Evolutionary conservation across 2,329 filamentous ascomycete species (phyloP), one percentile per base, ranked within the genome.

Genomic region (Dactylellina haptotyla): DNA sequence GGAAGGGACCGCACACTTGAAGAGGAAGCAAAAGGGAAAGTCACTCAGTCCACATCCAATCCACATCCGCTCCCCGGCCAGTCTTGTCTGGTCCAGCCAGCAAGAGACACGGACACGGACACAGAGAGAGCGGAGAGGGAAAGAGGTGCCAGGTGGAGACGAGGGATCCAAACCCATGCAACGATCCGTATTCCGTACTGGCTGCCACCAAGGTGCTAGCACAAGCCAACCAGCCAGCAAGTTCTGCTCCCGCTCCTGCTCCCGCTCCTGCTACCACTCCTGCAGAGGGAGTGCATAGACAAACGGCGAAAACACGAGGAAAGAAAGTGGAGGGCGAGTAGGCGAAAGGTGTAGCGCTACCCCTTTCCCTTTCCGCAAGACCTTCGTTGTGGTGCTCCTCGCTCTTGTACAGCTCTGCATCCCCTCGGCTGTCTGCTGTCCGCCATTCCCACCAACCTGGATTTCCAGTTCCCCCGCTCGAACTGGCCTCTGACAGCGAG

Each of bases 361-460:
- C n/a, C n/a, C n/a, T n/a, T n/a, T n/a, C n/a, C n/a, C n/a, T n/a
- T n/a, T n/a, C n/a, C n/a, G n/a, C n/a, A n/a, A n/a, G n/a, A n/a
- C n/a, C n/a, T n/a, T n/a, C n/a, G n/a, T n/a, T n/a, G n/a, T n/a
- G n/a, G n/a, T n/a, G n/a, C n/a, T n/a, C n/a, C n/a, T n/a, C n/a
- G n/a, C n/a, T n/a, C n/a, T n/a, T n/a, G n/a, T n/a, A n/a, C n/a
- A n/a, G n/a, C n/a, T n/a, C n/a, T n/a, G n/a, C n/a, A n/a, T n/a
- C n/a, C n/a, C n/a, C n/a, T n/a, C n/a, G n/a, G n/a, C 37, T 12
- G 37, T n/a, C 18, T 41, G 37, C 37, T 41, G 37, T 12, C 37
- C 23, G n/a, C 41, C 18, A n/a, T n/a, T 46, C 67, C 67, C 67
- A 65, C 67, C 59, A 72, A 72, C 67, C 67, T 46, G 67, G 67